Evolutionary conservation across 345 rosid species (phyloP), one percentile per base, ranked within the genome.

Genomic region (Anacardium occidentale): DNA sequence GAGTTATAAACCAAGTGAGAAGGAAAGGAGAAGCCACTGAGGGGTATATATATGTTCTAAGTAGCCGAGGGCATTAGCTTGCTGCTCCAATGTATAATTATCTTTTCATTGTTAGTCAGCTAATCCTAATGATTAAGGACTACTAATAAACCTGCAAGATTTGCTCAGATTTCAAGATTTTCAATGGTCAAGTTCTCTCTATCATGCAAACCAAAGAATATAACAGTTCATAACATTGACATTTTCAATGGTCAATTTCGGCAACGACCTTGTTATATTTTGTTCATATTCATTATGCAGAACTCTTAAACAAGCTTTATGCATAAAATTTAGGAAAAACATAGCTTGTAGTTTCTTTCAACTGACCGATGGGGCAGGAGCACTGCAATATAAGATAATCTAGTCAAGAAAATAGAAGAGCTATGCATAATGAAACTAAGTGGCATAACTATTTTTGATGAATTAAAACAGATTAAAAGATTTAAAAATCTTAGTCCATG

Each of bases 401-500:
- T 5, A 34, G 13, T 10, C 18, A 32, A 29, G 45, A 21, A 5
- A 56, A 3, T 3, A 4, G 18, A 34, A 17, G n/a, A 32, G 10
- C 64, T 17, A 10, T 20, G 50, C n/a, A 20, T 26, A 34, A 45
- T n/a, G 26, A 58, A 44, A 57, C 15, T 1, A 44, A 0, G 42
- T 25, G 25, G 32, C 2, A 26, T 14, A 48, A 66, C 4, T 7
- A 2, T n/a, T 11, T 26, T 51, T 17, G 17, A 25, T 17, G 54
- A 44, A 17, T 10, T 2, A 47, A 18, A 45, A 9, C 26, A 45
- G 26, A 59, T 45, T n/a, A 10, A 59, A 59, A 70, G 66, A 37
- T 37, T 37, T 37, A 45, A 26, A 47, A 45, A 10, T 59, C 37
- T 53, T 20, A 58, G 73, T 25, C 25, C 51, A 24, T 60, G 74